Conservation (phyloP, 202 grass and related monocot species). For the Zoysia matrella region DNA sequence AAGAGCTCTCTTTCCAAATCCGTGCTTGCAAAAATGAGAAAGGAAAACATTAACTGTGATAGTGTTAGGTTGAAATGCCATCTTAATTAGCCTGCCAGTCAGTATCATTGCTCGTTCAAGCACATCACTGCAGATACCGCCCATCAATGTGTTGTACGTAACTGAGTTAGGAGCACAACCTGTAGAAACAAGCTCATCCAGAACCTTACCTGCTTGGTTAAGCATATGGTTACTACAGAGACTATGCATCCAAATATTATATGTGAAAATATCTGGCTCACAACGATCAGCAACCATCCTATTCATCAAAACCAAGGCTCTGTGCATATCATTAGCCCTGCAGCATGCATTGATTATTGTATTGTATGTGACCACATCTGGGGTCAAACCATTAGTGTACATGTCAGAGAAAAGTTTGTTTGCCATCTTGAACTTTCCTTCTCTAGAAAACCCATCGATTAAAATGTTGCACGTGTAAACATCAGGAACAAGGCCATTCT, state of each 20-base stretch:
- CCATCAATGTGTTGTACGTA: conserved; percentile 91
- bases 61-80: conserved; percentile 80
- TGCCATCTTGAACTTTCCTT: conserved; percentile 67
- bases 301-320: conserved; percentile 70
- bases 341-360: conserved; percentile 88
- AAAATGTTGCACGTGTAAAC: conserved; percentile 93
- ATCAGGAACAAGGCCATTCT: conserved; percentile 80
- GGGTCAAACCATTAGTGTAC: conserved; percentile 59
- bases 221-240: conserved; percentile 72
- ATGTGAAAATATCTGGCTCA: conserved; percentile 93
- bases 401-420: conserved; percentile 65
- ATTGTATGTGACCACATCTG: conserved; percentile 88
- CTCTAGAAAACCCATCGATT: conserved; percentile 79
- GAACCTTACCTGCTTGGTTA: conserved; percentile 63
- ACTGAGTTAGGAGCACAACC: conserved; percentile 66
- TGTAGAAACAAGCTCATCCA: conserved; percentile 74
- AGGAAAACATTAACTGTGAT: conserved; percentile 86
- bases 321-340: conserved; percentile 58
- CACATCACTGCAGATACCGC: conserved; percentile 79
- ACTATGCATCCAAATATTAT: conserved; percentile 95
- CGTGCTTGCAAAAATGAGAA: conserved; percentile 95
- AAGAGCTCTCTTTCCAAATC: conserved; percentile 67
- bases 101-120: conserved; percentile 87
- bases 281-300: conserved; percentile 79
- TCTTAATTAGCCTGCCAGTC: conserved; percentile 82